These are phyloP conservation scores for Xanthoceras sorbifolium DNA, from an alignment of 345 rosid species.

Conservation along the genomic window DNA sequence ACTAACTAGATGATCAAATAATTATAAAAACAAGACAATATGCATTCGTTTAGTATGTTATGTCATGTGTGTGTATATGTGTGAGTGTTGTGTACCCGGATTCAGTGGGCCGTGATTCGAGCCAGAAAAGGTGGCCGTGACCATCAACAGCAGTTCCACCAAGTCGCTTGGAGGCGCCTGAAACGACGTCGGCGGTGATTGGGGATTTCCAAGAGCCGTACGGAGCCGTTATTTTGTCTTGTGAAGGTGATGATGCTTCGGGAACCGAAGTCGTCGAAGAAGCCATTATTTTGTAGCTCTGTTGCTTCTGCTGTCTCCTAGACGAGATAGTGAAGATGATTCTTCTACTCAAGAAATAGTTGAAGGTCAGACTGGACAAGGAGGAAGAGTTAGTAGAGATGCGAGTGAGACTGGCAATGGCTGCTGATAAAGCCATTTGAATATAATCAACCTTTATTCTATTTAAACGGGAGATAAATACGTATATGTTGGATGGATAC, in stretches of 20 bases:
- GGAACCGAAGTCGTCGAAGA: constrained; percentile 35
- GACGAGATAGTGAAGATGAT: constrained; percentile 11
- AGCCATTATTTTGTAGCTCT: constrained; percentile 42
- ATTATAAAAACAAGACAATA: neutral
- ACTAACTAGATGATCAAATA: neutral
- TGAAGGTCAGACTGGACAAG: neutral
- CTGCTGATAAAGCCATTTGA: constrained; percentile 32
- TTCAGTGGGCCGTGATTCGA: constrained; percentile 85
- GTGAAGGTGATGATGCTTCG: constrained; percentile 7
- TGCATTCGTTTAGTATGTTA: too few relatives aligned
- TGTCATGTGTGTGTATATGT: neutral
- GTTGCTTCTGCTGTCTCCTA: constrained; percentile 3
- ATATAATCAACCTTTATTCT: neutral
- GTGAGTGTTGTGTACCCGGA: constrained; percentile 53
- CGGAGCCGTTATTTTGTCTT: constrained; percentile 54
- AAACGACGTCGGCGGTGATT: constrained; percentile 79
- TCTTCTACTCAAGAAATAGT: neutral
- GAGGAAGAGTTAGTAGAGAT: constrained; percentile 18
- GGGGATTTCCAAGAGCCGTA: constrained; percentile 97
- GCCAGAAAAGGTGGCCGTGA: constrained; percentile 71
- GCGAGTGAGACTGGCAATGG: constrained; percentile 36
- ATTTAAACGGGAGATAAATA: neutral
- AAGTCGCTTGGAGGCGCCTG: constrained; percentile 83
- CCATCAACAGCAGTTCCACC: constrained; percentile 73
- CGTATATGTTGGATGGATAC: neutral